Conservation (phyloP, 129 eudicot genomes). For the Scalesia atractyloides region DNA sequence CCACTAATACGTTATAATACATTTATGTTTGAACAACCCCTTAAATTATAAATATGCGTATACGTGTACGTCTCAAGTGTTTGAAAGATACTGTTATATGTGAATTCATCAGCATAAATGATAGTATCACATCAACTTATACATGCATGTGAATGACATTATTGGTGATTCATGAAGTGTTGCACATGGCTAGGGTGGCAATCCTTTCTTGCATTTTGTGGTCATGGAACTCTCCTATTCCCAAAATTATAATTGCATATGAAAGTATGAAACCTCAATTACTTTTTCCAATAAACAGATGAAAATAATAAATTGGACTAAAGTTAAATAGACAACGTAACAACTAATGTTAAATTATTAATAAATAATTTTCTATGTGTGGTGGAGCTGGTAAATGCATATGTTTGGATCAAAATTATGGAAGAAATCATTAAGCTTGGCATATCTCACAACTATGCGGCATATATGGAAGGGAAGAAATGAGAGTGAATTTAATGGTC, state of each 20-base stretch:
- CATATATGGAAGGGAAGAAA: too few species aligned
- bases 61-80: constrained; percentile 5
- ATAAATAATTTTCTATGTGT: too few species aligned
- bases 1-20: background rate
- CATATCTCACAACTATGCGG: too few species aligned
- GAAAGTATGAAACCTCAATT: background rate
- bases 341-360: too few species aligned
- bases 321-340: background rate
- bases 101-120: constrained; percentile 20
- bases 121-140: constrained; percentile 36
- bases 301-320: background rate
- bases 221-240: constrained; percentile 3
- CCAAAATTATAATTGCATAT: background rate
- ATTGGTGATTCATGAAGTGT: constrained; percentile 37
- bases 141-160: constrained; percentile 40
- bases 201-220: constrained; percentile 32
- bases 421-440: too few species aligned
- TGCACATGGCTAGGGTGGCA: constrained; percentile 47
- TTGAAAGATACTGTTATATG: constrained; percentile 6
- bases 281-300: background rate
- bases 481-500: too few species aligned
- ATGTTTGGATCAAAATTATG: too few species aligned
- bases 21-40: background rate
- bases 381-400: too few species aligned
- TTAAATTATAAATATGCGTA: background rate